phyloP scores from a whole-genome alignment of 2,329 filamentous ascomycete species.

The Neophaeococcomyces aloes region DNA sequence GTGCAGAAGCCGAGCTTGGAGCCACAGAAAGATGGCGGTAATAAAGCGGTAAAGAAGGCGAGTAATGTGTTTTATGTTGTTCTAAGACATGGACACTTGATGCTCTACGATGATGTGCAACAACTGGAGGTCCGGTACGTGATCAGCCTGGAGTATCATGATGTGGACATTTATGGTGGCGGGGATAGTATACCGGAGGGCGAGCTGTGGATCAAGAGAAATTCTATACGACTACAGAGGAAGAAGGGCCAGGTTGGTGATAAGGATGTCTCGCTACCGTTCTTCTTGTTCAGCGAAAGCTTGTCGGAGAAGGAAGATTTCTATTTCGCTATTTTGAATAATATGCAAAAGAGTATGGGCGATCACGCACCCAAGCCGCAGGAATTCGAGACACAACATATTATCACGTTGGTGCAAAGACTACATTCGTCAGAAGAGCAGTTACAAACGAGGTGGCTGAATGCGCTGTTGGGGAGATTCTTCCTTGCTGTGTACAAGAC shows the following conservation, averaged over 20 bases:
- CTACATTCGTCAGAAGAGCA: constrained; percentile 89
- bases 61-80: constrained; percentile 92
- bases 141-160: constrained; percentile 80
- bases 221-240: constrained; percentile 71
- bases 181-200: constrained; percentile 67
- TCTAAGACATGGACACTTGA: constrained; percentile 81
- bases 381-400: constrained; percentile 71
- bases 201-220: constrained; percentile 90
- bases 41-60: constrained; percentile 44
- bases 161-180: constrained; percentile 74
- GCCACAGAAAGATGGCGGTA: constrained; percentile 35
- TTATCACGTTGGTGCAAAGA: constrained; percentile 80
- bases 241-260: constrained; percentile 46
- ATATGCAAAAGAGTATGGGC: constrained; percentile 58
- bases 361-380: constrained; percentile 57
- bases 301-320: constrained; percentile 97
- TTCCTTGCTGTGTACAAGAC: constrained; percentile 86
- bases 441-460: constrained; percentile 82
- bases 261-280: constrained; percentile 60
- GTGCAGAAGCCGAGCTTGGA: constrained; percentile 50
- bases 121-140: constrained; percentile 95
- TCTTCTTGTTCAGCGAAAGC: constrained; percentile 90
- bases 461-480: constrained; percentile 76
- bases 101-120: constrained; percentile 93
- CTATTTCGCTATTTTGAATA: constrained; percentile 82